Conservation (phyloP, 345 rosid species). For the Laguncularia racemosa region DNA sequence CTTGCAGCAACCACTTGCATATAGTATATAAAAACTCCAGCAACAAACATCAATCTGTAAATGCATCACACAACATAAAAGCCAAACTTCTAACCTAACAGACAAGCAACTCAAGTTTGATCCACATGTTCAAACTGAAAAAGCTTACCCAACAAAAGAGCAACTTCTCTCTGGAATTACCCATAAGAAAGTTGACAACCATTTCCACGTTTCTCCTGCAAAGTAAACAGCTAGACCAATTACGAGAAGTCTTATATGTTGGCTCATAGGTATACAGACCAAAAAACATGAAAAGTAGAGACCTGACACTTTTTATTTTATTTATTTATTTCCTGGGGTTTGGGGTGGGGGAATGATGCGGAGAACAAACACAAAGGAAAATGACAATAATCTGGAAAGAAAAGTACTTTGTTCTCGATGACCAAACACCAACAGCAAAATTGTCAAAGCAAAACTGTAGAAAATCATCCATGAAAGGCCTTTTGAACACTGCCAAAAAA, state of each 20-base stretch:
- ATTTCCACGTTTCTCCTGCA: constrained; percentile 38
- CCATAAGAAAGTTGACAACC: constrained; percentile 29
- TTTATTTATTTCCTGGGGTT: too few species aligned
- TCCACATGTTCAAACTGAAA: too few species aligned
- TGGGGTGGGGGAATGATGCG: too few species aligned
- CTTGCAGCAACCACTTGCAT: too few species aligned
- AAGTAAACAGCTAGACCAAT: constrained; percentile 3
- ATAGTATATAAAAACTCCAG: not conserved
- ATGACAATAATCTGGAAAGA: constrained; percentile 4
- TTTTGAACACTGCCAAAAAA: constrained; percentile 51
- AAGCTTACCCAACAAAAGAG: constrained; percentile 57
- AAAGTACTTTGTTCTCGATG: constrained; percentile 63
- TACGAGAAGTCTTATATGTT: not conserved
- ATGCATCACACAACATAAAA: not conserved
- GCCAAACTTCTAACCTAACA: not conserved
- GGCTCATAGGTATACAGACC: not conserved
- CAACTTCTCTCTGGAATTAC: constrained; percentile 25
- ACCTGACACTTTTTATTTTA: too few species aligned
- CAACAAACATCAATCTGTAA: not conserved
- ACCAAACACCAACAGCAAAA: constrained; percentile 83
- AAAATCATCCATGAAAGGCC: constrained; percentile 64
- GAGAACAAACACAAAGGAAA: constrained; percentile 4
- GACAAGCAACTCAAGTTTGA: not conserved
- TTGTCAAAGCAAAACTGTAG: constrained; percentile 72
- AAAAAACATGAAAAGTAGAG: constrained; percentile 2